Base-by-base conservation (phyloP, 2,329 filamentous ascomycete species). In the Verticillium nubilum region DNA sequence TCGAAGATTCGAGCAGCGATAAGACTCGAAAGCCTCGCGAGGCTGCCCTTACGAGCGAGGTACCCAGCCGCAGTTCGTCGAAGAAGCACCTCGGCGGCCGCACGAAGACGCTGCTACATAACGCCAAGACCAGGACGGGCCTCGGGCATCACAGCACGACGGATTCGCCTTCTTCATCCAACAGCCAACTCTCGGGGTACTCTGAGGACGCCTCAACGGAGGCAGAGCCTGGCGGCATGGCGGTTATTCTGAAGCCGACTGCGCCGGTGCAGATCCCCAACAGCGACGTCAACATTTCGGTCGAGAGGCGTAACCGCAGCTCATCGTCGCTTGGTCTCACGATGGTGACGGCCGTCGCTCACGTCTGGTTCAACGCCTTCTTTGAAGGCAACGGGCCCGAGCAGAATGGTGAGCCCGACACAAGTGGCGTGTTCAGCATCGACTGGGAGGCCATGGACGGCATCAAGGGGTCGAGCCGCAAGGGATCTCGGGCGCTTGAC, bases 361-460 rank as follows among this genome's bases (percentile, higher is more conserved):
- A 98, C 68, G 91, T 97, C 17, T 99, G 95, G 95, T 97, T 97
- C 79, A 99, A 99, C 69, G 80, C 87, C 1, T 98, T 87, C 74
- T 98, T 98, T 67, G 95, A 98, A 75, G 92, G 93, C 52, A 78
- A 84, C 23, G 89, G 90, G 0, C 87, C 89, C 0, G 89, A 92
- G 68, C 80, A 86, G 50, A 73, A 77, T 28, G 91, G 90, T 26
- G 76, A 79, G 17, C 80, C 91, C 0, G 82, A 89, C 55, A 82
- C 87, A 52, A 90, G 83, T 10, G 94, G 84, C 12, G 77, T 86
- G 3, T 86, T 86, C 56, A 74, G 77, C 60, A 81, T 86, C 28
- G 80, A 80, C 1, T 86, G 84, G 84, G 82, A 85, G 42, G 78
- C 80, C 58, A 90, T 99, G 86, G 95, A 99, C 66, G 95, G 95